Percentiles rank a stretch among this genome's conserved stretches.
Evolutionary conservation across 768 basidiomycete genomes (phyloP).

Genomic region (Termitomyces sp.): DNA sequence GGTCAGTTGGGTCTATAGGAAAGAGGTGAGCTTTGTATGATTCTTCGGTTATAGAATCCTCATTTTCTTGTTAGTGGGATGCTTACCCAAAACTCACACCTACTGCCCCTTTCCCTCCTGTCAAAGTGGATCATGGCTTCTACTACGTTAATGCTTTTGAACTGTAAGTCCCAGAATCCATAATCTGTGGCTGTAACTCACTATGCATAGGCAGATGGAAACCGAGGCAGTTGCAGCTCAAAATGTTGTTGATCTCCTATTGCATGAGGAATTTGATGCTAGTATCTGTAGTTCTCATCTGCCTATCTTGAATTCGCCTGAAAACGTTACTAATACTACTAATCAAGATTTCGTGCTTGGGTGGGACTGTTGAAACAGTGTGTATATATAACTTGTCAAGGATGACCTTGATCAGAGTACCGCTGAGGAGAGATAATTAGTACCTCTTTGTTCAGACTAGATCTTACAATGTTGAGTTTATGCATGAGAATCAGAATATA

Average conservation of each 20-base stretch:
- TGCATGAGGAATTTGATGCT: constrained; percentile 68
- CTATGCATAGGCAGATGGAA: constrained; percentile 75
- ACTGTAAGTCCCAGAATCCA: constrained; percentile 52
- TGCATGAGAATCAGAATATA: no score
- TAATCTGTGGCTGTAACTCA: constrained; percentile 1
- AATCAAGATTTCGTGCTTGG: constrained; percentile 54
- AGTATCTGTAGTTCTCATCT: constrained; percentile 61
- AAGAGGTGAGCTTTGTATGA: constrained; percentile 52
- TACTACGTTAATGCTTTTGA: constrained; percentile 95
- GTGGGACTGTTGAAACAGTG: constrained; percentile 62
- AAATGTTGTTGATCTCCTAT: constrained; percentile 77
- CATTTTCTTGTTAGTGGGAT: constrained; percentile 56
- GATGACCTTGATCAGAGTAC: no score
- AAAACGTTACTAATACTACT: constrained; percentile 2
- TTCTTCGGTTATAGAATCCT: not conserved
- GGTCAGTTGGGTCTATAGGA: constrained; percentile 80
- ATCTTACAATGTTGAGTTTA: no score
- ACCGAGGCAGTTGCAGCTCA: constrained; percentile 83
- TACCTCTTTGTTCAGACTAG: no score
- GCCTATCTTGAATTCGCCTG: constrained; percentile 19
- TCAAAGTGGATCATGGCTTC: constrained; percentile 73
- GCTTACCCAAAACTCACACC: constrained; percentile 76
- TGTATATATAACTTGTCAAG: no score
- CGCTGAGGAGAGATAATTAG: no score
- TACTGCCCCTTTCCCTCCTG: constrained; percentile 65